Base-by-base conservation (phyloP, 257 asterid genomes). In the Lithospermum erythrorhizon region DNA sequence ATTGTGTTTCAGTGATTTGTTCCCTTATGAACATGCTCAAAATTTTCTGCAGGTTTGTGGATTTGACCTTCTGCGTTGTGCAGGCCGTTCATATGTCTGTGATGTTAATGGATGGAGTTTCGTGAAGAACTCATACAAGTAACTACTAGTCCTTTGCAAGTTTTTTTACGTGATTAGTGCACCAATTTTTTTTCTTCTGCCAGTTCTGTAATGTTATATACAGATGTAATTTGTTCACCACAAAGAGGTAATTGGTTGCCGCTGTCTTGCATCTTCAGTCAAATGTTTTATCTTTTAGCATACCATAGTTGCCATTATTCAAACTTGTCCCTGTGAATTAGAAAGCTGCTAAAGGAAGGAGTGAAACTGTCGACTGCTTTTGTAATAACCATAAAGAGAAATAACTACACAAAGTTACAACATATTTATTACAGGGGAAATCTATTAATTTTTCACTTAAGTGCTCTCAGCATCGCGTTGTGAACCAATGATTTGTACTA, bases 71-170 rank as follows among this genome's bases (percentile, higher is more conserved):
- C 80, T 91, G 83, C 96, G 98, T 55, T 83, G 90, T 55, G 98
- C 81, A 70, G 98, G 98, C 53, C 94, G 95, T 55, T 91, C 98
- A 65, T 91, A 87, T 78, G 96, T 91, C 64, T 91, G 96, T 76
- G 98, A 91, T 73, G 98, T 91, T 69, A 91, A 91, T 70, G 98
- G 98, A 48, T 91, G 98, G 98, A 91, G 98, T 81, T 91, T 91
- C 63, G 98, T 91, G 57, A 91, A 91, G 80, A 91, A 91, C 74
- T 91, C 98, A 53, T 74, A 91, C 90, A 91, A 88, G 98, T 91
- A 70, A 66, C 35, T 56, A n/a, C 30, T 8, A 18, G 16, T 19
- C 10, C 7, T 53, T n/a, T 18, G 15, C 23, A 6, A 13, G 1
- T 1, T n/a, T 10, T 53, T n/a, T 53, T 19, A 2, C 15, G 13